Evolutionary conservation across 495 filamentous ascomycete genomes (phyloP).

Genomic region (Xylaria palmicola): DNA sequence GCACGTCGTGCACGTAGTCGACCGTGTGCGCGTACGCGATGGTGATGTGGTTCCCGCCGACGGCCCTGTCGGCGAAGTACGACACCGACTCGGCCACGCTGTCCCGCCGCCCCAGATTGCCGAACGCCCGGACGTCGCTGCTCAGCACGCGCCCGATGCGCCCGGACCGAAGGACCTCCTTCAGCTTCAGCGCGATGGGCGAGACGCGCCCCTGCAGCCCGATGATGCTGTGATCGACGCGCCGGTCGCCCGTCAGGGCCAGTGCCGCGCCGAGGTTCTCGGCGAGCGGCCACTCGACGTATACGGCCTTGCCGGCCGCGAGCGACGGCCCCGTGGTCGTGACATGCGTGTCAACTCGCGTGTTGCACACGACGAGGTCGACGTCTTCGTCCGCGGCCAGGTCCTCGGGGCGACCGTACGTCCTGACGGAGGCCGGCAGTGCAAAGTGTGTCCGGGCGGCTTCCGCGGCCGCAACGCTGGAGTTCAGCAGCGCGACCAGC

Average conservation of each 20-base stretch:
- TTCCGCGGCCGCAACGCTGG: constrained; percentile 46
- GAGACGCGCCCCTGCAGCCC: constrained; percentile 51
- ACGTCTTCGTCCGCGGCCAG: constrained; percentile 49
- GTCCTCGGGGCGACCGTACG: constrained; percentile 52
- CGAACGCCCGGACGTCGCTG: constrained; percentile 44
- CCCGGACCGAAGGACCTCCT: constrained; percentile 44
- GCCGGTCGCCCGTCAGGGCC: constrained; percentile 43
- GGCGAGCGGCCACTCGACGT: constrained; percentile 59
- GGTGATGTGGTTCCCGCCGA: constrained; percentile 52
- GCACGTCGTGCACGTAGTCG: constrained; percentile 39
- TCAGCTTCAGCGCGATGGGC: constrained; percentile 45
- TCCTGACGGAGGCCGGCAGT: constrained; percentile 42
- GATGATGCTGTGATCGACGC: constrained; percentile 46
- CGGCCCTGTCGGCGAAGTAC: constrained; percentile 44
- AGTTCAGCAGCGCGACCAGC: constrained; percentile 61
- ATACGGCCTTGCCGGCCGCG: constrained; percentile 56
- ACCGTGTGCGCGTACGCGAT: constrained; percentile 53
- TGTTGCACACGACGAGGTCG: constrained; percentile 57
- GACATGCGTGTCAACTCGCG: constrained; percentile 54
- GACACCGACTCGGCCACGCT: constrained; percentile 29
- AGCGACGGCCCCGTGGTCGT: constrained; percentile 39
- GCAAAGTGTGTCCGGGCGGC: constrained; percentile 47
- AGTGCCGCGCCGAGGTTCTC: constrained; percentile 34
- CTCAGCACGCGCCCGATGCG: constrained; percentile 57
- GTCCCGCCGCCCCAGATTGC: constrained; percentile 37